phyloP scores from a whole-genome alignment of 768 basidiomycete genomes.

The Filobasidium floriforme region DNA sequence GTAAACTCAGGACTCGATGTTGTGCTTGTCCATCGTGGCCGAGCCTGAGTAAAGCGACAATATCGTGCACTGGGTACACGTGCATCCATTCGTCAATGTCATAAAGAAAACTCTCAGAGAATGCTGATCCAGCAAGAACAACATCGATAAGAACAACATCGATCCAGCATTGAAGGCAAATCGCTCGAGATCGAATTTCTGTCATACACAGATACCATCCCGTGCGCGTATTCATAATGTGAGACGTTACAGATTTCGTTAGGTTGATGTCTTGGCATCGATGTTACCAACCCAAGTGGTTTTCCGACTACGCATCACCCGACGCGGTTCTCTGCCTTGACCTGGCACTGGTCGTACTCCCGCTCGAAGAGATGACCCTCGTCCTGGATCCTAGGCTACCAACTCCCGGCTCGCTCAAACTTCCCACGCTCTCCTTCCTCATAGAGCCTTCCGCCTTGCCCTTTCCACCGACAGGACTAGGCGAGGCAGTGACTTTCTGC shows the following conservation, averaged over 20 bases:
- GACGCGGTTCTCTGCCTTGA: not conserved
- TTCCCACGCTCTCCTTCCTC: slow-evolving; percentile 5
- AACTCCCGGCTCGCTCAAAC: not conserved
- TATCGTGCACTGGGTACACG: too few species aligned
- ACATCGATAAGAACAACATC: too few species aligned
- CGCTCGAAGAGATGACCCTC: slow-evolving; percentile 1
- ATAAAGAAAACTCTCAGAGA: too few species aligned
- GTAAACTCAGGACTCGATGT: too few species aligned
- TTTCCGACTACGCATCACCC: not conserved
- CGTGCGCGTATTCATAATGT: too few species aligned
- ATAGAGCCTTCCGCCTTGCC: not conserved
- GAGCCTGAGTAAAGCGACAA: too few species aligned
- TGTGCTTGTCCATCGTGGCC: too few species aligned
- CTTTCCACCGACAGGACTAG: not conserved
- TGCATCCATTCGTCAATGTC: too few species aligned
- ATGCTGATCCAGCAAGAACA: too few species aligned
- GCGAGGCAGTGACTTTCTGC: not conserved
- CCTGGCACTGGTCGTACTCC: not conserved
- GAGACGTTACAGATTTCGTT: not conserved
- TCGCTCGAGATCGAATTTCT: too few species aligned
- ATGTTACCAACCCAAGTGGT: not conserved
- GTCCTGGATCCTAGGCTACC: not conserved
- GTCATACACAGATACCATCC: too few species aligned
- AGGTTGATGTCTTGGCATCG: not conserved
- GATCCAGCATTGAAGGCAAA: too few species aligned